These are phyloP conservation scores for Backusella macrospora DNA, from an alignment of 192 early-diverging fungal genomes.

Conservation along the genomic window DNA sequence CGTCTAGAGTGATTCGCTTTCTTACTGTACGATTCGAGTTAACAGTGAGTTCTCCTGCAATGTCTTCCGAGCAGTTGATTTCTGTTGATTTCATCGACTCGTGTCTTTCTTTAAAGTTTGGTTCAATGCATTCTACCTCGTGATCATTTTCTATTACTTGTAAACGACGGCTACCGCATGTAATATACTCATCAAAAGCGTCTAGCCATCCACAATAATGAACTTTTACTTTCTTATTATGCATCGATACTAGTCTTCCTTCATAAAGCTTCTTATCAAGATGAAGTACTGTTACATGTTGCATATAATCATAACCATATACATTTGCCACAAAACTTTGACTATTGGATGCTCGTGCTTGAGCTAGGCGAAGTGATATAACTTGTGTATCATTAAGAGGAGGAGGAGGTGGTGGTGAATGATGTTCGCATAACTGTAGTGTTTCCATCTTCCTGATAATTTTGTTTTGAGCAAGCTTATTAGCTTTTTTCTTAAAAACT, in stretches of 20 bases:
- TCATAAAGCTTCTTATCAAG: conserved; percentile 43
- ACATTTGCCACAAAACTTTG: conserved; percentile 39
- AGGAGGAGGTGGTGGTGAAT: background rate
- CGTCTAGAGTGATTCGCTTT: background rate
- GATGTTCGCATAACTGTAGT: background rate
- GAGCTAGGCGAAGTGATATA: conserved; percentile 7
- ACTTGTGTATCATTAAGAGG: background rate
- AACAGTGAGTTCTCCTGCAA: background rate
- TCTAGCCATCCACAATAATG: conserved; percentile 45
- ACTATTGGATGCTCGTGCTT: conserved; percentile 8
- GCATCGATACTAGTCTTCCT: conserved; percentile 41
- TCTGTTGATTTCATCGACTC: background rate
- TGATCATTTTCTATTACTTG: conserved; percentile 42
- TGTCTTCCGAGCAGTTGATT: too few relatives aligned
- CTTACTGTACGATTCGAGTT: background rate
- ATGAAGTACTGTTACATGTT: conserved; percentile 45
- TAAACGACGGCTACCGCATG: conserved; percentile 36
- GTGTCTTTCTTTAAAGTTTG: conserved; percentile 25
- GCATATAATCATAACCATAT: conserved; percentile 43
- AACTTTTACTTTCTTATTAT: conserved; percentile 36
- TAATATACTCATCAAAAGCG: conserved; percentile 39
- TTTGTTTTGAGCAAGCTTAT: background rate
- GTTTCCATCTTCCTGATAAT: background rate
- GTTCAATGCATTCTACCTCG: conserved; percentile 34
- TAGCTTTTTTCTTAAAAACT: background rate